Evolutionary conservation across 805 yeast genomes (phyloP).

Genomic region (Lachancea dasiensis): DNA sequence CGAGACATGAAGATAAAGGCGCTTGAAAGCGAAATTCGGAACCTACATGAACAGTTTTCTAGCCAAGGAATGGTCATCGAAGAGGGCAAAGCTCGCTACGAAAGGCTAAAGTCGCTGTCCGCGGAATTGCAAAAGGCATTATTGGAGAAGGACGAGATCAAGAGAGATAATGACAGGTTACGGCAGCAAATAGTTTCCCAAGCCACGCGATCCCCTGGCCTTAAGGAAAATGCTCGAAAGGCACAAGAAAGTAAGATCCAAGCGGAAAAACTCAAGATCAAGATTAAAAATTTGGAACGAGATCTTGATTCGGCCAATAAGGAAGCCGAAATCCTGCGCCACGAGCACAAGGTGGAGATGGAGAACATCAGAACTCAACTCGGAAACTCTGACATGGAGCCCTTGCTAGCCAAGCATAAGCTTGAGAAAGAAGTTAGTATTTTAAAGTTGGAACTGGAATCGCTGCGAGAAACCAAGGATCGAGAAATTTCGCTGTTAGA

Average conservation of each 20-base stretch:
- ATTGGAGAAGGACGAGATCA: slow-evolving; percentile 8
- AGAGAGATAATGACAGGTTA: slow-evolving; percentile 11
- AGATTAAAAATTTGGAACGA: slow-evolving; percentile 38
- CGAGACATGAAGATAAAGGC: slow-evolving; percentile 1
- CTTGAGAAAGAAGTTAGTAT: slow-evolving; percentile 16
- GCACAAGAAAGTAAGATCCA: slow-evolving; percentile 7
- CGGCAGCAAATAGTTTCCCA: slow-evolving; percentile 8
- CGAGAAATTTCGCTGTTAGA: slow-evolving; percentile 16
- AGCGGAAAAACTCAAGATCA: slow-evolving; percentile 2
- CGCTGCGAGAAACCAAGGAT: slow-evolving; percentile 15
- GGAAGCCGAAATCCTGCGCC: slow-evolving; percentile 7
- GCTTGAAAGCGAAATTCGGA: not conserved
- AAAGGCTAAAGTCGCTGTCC: not conserved
- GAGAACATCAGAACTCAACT: slow-evolving; percentile 11
- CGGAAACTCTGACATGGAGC: slow-evolving; percentile 11
- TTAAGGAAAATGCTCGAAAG: slow-evolving; percentile 4
- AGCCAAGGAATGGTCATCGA: not conserved
- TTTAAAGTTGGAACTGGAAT: slow-evolving; percentile 15
- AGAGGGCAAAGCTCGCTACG: not conserved
- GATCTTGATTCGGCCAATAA: slow-evolving; percentile 43
- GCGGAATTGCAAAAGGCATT: slow-evolving; percentile 7
- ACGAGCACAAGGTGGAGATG: slow-evolving; percentile 7
- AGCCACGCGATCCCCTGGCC: slow-evolving; percentile 7
- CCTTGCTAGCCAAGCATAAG: slow-evolving; percentile 10
- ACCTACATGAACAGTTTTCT: not conserved